Percentiles rank a stretch among this genome's conserved stretches.
Evolutionary conservation across 768 basidiomycete genomes (phyloP).

Genomic region (Podaxis sp.): DNA sequence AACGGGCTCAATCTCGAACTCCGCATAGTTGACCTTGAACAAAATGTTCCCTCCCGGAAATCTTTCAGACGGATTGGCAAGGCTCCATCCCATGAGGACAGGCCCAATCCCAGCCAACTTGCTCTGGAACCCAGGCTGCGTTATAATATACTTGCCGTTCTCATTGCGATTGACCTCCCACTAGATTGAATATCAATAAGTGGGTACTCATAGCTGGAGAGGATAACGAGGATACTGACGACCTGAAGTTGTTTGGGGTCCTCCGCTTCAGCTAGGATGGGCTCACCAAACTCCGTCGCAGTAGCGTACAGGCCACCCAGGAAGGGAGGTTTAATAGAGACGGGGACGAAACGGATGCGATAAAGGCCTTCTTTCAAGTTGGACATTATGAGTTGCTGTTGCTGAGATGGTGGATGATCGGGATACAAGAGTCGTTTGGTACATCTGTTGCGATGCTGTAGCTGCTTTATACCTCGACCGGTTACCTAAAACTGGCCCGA

Average conservation of each 20-base stretch:
- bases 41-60: background rate
- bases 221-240: background rate
- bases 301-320: constrained; percentile 1
- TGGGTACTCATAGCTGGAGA: background rate
- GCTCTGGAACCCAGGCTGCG: background rate
- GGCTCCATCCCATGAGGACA: constrained; percentile 1
- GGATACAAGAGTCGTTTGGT: background rate
- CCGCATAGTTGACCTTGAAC: background rate
- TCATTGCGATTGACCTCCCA: background rate
- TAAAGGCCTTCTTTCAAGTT: constrained; percentile 7
- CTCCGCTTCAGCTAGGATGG: background rate
- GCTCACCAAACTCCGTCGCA: background rate
- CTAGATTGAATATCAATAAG: background rate
- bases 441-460: background rate
- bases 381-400: background rate
- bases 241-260: background rate
- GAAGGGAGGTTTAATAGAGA: background rate
- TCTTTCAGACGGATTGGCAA: background rate
- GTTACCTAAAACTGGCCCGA: background rate
- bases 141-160: constrained; percentile 5
- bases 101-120: background rate
- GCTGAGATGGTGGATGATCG: background rate
- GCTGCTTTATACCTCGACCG: background rate
- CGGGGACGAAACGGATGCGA: constrained; percentile 1
- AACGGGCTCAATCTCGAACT: background rate